These are phyloP conservation scores for Aspergillus haitiensis DNA, from an alignment of 495 filamentous ascomycete species.

Conservation along the genomic window DNA sequence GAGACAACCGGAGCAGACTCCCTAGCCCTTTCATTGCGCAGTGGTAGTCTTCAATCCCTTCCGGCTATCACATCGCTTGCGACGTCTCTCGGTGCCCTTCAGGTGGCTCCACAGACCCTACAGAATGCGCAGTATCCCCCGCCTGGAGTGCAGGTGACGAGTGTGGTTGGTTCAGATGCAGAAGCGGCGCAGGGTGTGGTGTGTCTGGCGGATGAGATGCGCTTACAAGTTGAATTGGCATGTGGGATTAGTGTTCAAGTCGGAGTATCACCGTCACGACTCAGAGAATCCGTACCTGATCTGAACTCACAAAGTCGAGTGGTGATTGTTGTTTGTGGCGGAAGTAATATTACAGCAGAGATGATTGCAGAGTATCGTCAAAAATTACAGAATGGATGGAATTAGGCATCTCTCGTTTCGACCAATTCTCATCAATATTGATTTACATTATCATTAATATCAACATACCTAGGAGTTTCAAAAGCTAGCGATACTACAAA, in stretches of 20 bases:
- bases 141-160: conserved; percentile 50
- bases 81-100: conserved; percentile 68
- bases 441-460: not conserved
- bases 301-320: conserved; percentile 62
- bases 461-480: too few species aligned
- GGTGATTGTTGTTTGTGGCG: conserved; percentile 84
- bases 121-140: conserved; percentile 50
- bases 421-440: not conserved
- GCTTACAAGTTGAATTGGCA: conserved; percentile 75
- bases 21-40: conserved; percentile 57
- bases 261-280: conserved; percentile 36
- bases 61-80: conserved; percentile 75
- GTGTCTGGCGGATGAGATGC: conserved; percentile 72
- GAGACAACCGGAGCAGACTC: conserved; percentile 79
- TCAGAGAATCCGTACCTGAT: conserved; percentile 56
- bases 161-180: conserved; percentile 68
- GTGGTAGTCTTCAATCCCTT: conserved; percentile 59
- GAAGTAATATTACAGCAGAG: conserved; percentile 66
- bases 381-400: conserved; percentile 38
- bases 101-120: conserved; percentile 68
- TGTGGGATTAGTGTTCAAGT: conserved; percentile 74
- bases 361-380: conserved; percentile 63
- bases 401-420: not conserved
- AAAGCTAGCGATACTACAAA: too few species aligned
- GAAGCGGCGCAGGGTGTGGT: conserved; percentile 74